Evolutionary conservation across 257 asterid species (phyloP).

Genomic region (Capsicum pubescens): DNA sequence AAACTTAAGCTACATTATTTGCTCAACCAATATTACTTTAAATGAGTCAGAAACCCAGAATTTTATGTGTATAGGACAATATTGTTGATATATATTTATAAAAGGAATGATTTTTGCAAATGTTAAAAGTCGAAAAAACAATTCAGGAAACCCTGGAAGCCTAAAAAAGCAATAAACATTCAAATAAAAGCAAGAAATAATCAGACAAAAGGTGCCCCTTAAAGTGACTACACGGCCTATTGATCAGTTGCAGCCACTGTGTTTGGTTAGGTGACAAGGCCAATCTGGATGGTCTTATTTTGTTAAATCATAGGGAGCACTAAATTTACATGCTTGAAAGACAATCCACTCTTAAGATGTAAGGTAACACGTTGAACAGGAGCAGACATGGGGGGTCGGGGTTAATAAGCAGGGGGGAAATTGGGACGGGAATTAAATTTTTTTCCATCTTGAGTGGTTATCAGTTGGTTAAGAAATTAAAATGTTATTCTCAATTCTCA

Average conservation of each 20-base stretch:
- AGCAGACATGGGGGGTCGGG: background rate
- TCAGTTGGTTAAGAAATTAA: background rate
- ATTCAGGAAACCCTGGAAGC: background rate
- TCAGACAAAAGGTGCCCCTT: background rate
- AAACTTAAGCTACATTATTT: conserved; percentile 1
- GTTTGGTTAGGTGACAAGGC: background rate
- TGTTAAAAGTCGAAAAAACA: background rate
- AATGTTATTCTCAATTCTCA: conserved; percentile 1
- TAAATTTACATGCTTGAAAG: conserved; percentile 13
- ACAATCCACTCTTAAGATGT: background rate
- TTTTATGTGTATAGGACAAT: background rate
- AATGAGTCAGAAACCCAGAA: background rate
- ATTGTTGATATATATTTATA: background rate
- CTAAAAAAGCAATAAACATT: background rate
- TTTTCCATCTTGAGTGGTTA: background rate
- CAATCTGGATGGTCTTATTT: background rate
- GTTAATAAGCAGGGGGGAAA: background rate
- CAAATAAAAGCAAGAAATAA: background rate
- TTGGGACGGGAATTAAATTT: background rate
- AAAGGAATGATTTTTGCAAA: conserved; percentile 11
- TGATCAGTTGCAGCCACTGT: background rate
- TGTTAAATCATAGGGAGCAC: conserved; percentile 9
- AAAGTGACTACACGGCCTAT: background rate
- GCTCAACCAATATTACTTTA: background rate
- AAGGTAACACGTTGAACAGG: background rate